These are phyloP conservation scores for Aristolochia fimbriata DNA, from an alignment of 164 flowering plant species.

Conservation along the genomic window DNA sequence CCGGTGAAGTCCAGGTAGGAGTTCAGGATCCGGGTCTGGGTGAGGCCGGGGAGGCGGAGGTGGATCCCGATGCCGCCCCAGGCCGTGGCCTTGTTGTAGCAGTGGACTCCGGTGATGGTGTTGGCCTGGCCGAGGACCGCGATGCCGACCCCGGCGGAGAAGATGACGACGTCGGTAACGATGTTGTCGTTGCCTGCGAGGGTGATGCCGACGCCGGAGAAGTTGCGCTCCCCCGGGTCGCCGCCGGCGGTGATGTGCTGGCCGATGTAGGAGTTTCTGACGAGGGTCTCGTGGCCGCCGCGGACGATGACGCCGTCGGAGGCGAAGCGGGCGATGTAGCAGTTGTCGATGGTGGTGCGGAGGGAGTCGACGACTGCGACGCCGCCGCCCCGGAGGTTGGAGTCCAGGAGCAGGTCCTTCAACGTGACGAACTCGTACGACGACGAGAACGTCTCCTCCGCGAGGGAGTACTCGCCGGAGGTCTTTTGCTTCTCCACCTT, in stretches of 20 bases:
- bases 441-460: slow-evolving; percentile 8
- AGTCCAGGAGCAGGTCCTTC: slow-evolving; percentile 57
- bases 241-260: slow-evolving; percentile 83
- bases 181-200: slow-evolving; percentile 71
- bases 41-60: slow-evolving; percentile 43
- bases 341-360: slow-evolving; percentile 65
- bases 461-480: background rate
- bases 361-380: slow-evolving; percentile 57
- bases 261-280: slow-evolving; percentile 72
- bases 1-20: slow-evolving; percentile 84
- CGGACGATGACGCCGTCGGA: slow-evolving; percentile 48
- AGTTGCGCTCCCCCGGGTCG: slow-evolving; percentile 45
- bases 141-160: slow-evolving; percentile 60
- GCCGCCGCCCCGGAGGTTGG: slow-evolving; percentile 65
- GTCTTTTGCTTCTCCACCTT: background rate
- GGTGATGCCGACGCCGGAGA: slow-evolving; percentile 60
- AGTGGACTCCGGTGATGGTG: slow-evolving; percentile 65
- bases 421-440: slow-evolving; percentile 59
- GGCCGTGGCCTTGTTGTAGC: slow-evolving; percentile 87
- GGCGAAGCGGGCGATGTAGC: slow-evolving; percentile 70
- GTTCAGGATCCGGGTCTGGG: slow-evolving; percentile 75
- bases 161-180: slow-evolving; percentile 68
- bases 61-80: slow-evolving; percentile 88
- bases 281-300: slow-evolving; percentile 72
- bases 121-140: slow-evolving; percentile 73